These are phyloP conservation scores for Camillea tinctor DNA, from an alignment of 2,329 filamentous ascomycete species.

Conservation along the genomic window DNA sequence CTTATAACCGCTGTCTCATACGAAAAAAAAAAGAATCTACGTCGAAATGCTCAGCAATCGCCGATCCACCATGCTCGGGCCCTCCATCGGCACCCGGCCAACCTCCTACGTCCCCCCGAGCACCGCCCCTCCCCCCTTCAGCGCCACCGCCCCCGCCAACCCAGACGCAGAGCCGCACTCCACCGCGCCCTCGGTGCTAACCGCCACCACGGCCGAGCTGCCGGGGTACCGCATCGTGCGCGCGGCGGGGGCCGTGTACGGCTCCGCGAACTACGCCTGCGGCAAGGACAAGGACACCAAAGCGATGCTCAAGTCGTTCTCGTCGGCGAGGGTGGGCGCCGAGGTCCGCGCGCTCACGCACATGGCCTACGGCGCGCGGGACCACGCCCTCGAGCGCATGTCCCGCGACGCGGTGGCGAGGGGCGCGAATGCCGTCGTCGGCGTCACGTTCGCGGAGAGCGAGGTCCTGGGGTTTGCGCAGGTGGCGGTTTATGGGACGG, in stretches of 20 bases:
- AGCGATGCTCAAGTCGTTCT: conserved; percentile 16
- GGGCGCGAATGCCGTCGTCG: conserved; percentile 26
- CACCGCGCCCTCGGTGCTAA: conserved; percentile 19
- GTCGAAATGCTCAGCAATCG: conserved; percentile 25
- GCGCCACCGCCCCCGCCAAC: conserved; percentile 10
- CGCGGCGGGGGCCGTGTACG: conserved; percentile 24
- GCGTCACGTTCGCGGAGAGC: conserved; percentile 19
- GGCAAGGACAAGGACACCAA: conserved; percentile 20
- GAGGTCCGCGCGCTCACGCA: conserved; percentile 24
- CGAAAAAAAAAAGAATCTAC: neutral
- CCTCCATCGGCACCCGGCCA: conserved; percentile 9
- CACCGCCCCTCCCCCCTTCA: conserved; percentile 7
- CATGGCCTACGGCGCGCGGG: conserved; percentile 23
- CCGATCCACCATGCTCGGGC: conserved; percentile 20
- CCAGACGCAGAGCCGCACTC: conserved; percentile 23
- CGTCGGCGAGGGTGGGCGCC: conserved; percentile 7
- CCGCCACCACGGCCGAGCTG: conserved; percentile 20
- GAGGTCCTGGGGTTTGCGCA: conserved; percentile 25
- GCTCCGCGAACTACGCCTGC: conserved; percentile 20
- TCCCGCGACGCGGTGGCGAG: conserved; percentile 21
- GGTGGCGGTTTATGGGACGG: conserved; percentile 25
- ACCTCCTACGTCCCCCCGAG: neutral
- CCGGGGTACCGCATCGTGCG: conserved; percentile 22
- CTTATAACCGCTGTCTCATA: neutral
- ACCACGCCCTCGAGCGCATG: conserved; percentile 24